Conservation (phyloP, 2,329 filamentous ascomycete genomes). For the Fusarium musae region DNA sequence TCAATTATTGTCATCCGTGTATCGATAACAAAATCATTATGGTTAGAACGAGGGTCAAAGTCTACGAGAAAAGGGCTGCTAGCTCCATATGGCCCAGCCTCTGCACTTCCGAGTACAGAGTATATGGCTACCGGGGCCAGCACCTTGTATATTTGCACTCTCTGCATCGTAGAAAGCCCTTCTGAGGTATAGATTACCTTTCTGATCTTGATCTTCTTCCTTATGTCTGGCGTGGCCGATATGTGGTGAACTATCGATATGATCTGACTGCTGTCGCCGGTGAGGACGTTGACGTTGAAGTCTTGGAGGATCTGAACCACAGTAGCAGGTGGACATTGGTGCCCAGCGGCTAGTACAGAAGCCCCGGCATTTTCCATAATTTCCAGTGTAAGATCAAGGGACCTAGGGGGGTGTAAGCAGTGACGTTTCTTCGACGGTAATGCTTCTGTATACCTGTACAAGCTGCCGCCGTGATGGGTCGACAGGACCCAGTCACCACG, state of each 20-base stretch:
- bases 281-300: constrained; percentile 52
- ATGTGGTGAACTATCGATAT: constrained; percentile 51
- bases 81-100: constrained; percentile 54
- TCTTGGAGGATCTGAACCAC: constrained; percentile 44
- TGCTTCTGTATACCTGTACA: constrained; percentile 50
- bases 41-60: neutral
- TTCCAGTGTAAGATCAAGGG: constrained; percentile 54
- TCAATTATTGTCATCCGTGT: constrained; percentile 51
- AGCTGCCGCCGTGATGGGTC: constrained; percentile 48
- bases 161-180: constrained; percentile 49
- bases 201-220: constrained; percentile 45
- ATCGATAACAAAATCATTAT: constrained; percentile 54
- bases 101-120: constrained; percentile 56
- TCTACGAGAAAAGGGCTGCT: constrained; percentile 47
- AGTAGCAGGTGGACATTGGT: constrained; percentile 38
- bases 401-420: constrained; percentile 31
- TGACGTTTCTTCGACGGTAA: accelerated
- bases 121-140: constrained; percentile 50
- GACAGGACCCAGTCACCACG: constrained; percentile 54
- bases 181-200: constrained; percentile 61
- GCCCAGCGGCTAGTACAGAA: constrained; percentile 52
- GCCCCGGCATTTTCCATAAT: constrained; percentile 55
- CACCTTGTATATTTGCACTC: constrained; percentile 44
- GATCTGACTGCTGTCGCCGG: constrained; percentile 53
- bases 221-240: constrained; percentile 39